A percentile compares a stretch with the other conserved stretches of the same genome.
These are phyloP conservation scores for Naegleria lovaniensis DNA, from an alignment of 208 protist species.

Conservation along the genomic window DNA sequence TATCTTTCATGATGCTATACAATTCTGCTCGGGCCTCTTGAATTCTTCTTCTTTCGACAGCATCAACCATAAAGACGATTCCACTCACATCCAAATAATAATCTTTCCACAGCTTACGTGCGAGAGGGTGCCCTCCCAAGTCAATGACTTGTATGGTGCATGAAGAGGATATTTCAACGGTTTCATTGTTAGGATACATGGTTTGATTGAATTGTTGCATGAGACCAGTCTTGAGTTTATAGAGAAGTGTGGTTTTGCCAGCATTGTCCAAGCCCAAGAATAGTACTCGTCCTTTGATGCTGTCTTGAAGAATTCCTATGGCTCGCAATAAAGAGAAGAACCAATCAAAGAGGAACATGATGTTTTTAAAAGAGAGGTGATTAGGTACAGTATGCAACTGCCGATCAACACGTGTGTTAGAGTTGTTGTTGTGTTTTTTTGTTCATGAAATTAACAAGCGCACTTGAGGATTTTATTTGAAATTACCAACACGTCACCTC, in stretches of 20 bases:
- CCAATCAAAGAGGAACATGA: neutral
- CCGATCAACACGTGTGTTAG: no score
- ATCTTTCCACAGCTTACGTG: conserved; percentile 93
- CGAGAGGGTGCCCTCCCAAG: conserved; percentile 94
- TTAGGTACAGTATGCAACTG: no score
- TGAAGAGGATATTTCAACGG: conserved; percentile 86
- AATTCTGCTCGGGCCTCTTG: conserved; percentile 89
- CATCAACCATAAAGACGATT: conserved; percentile 98
- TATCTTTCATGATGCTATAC: conserved; percentile 76
- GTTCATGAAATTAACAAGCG: no score
- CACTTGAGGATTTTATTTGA: no score
- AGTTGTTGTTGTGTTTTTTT: no score
- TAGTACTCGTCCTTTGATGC: conserved; percentile 62
- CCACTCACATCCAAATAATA: conserved; percentile 97
- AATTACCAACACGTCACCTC: no score
- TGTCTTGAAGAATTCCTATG: neutral
- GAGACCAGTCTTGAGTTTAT: conserved; percentile 73
- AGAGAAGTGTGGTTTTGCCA: conserved; percentile 98
- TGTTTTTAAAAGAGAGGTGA: neutral
- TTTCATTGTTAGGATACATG: conserved; percentile 80
- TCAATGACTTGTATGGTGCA: conserved; percentile 98
- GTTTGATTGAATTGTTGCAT: conserved; percentile 65
- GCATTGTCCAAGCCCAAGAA: conserved; percentile 99
- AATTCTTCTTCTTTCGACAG: conserved; percentile 85
- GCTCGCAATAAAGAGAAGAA: neutral